Percentiles rank a stretch among this genome's conserved stretches.
Conservation (phyloP, 1,284 basidiomycete genomes). For the Cutaneotrichosporon mucoides region DNA sequence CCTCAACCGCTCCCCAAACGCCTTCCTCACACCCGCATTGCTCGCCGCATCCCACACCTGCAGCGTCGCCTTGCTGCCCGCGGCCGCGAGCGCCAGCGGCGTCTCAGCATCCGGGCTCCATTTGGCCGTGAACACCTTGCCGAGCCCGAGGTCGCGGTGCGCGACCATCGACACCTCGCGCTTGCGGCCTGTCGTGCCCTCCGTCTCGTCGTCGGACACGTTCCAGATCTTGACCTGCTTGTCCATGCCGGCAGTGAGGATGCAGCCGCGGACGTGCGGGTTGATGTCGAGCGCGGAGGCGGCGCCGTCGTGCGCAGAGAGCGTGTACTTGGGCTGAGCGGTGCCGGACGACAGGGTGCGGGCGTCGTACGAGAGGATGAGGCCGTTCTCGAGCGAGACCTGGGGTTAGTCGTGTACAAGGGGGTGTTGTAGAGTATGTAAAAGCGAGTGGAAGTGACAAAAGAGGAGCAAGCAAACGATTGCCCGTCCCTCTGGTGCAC, state of each 20-base stretch:
- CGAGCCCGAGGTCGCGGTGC: conserved; percentile 87
- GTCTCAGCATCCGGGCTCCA: conserved; percentile 82
- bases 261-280: conserved; percentile 81
- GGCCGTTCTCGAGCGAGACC: conserved; percentile 89
- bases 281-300: conserved; percentile 89
- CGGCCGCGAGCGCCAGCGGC: conserved; percentile 87
- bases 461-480: too few relatives aligned
- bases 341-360: conserved; percentile 61
- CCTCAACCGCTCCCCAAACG: conserved; percentile 67
- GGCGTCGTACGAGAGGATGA: conserved; percentile 87
- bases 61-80: conserved; percentile 84
- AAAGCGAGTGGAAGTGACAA: too few relatives aligned
- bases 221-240: conserved; percentile 96
- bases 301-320: conserved; percentile 92
- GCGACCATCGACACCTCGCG: conserved; percentile 81
- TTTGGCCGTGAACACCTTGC: conserved; percentile 86
- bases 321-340: conserved; percentile 66
- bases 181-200: conserved; percentile 54
- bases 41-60: conserved; percentile 91
- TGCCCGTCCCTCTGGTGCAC: too few relatives aligned
- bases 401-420: conserved; percentile 38
- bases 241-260: conserved; percentile 90
- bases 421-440: too few relatives aligned
- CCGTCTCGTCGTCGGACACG: conserved; percentile 61
- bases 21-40: conserved; percentile 71